Base-by-base conservation (phyloP, 352 stramenopile genomes). In the Phytophthora aleatoria region DNA sequence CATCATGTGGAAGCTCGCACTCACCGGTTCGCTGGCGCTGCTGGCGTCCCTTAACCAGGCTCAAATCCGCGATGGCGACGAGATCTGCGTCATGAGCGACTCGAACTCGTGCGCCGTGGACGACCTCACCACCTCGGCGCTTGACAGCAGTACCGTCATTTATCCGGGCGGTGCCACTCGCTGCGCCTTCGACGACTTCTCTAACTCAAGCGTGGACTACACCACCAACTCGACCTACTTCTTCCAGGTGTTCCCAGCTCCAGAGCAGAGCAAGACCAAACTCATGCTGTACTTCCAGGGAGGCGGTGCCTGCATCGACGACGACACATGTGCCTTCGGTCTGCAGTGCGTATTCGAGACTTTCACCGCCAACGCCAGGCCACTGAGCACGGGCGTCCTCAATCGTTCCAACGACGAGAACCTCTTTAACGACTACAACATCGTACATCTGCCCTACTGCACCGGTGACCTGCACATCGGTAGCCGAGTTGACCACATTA, bases 371-470 rank as follows among this genome's bases (percentile, higher is more conserved):
- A 89, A 87, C 51, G 83, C 80, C 28, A 55, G 39, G 36, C 54
- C 81, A 10, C 38, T 79, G 26, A 89, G 77, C 67, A 67, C 68
- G 3, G 83, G 80, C 2, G 52, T 92, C n/a, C 67, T 92, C 35
- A 87, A 90, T 67, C 79, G 75, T 35, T 78, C 79, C 12, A 69
- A 87, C 59, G 61, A 78, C 24, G 42, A 83, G n/a, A 92, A 92
- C 63, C 50, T 83, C n/a, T 90, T 90, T 50, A 83, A 85, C 50
- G 79, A 89, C 67, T 92, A 79, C 71, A 89, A 89, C 68, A 89
- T 90, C 43, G 79, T 92, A 13, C 79, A 89, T 68, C 47, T 90
- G 41, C 80, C 81, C 6, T 92, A 92, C 67, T 92, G 83, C 71
- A 90, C 83, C 42, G 83, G 83, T 30, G 83, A 90, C 64, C 59